A percentile compares a stretch with the other conserved stretches of the same genome.
These are phyloP conservation scores for Daldinia concentrica DNA, from an alignment of 495 filamentous ascomycete genomes.

Conservation along the genomic window DNA sequence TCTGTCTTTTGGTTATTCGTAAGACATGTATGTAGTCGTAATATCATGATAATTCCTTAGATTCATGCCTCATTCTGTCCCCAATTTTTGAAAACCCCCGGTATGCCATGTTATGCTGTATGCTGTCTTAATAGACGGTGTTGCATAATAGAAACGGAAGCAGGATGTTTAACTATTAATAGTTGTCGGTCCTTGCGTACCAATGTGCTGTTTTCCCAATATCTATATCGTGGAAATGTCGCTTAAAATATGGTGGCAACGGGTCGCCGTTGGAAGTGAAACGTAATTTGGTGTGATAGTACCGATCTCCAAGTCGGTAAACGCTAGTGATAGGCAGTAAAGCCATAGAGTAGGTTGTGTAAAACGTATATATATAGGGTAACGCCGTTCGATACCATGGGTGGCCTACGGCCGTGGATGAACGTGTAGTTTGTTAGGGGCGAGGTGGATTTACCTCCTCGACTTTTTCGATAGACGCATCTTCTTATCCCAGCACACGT, in stretches of 20 bases:
- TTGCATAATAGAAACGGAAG: constrained; percentile 15
- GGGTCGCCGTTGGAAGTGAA: constrained; percentile 23
- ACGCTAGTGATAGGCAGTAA: constrained; percentile 7
- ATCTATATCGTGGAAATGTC: constrained; percentile 34
- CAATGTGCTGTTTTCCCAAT: constrained; percentile 45
- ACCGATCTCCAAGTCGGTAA: constrained; percentile 11
- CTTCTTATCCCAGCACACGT: constrained; percentile 58
- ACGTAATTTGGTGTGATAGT: constrained; percentile 25
- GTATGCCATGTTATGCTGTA: constrained; percentile 13
- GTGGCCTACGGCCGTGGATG: constrained; percentile 29
- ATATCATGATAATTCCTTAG: constrained; percentile 26
- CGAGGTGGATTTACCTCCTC: constrained; percentile 43
- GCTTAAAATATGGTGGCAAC: constrained; percentile 13
- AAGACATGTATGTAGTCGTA: constrained; percentile 26
- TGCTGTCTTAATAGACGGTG: constrained; percentile 8
- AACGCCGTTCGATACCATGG: constrained; percentile 21
- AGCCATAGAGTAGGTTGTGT: constrained; percentile 15
- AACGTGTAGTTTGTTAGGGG: constrained; percentile 39
- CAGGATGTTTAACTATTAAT: constrained; percentile 14
- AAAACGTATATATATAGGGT: constrained; percentile 40
- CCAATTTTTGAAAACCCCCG: constrained; percentile 19
- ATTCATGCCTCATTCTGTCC: constrained; percentile 34
- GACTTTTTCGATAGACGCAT: constrained; percentile 45
- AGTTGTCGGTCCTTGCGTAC: constrained; percentile 40
- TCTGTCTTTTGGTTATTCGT: constrained; percentile 11